phyloP scores from a whole-genome alignment of 352 stramenopile species.

The Pythium apleroticum region DNA sequence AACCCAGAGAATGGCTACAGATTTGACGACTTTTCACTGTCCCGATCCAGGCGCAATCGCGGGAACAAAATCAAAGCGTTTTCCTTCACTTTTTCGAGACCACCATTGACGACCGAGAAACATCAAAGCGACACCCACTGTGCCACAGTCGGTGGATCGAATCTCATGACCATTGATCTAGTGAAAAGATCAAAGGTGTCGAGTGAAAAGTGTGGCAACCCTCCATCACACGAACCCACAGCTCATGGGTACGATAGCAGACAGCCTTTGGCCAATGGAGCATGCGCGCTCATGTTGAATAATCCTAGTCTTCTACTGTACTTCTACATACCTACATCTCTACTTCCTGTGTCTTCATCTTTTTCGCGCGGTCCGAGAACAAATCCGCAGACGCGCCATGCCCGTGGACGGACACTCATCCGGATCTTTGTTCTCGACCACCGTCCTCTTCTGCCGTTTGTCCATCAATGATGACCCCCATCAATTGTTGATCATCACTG shows the following conservation, averaged over 20 bases:
- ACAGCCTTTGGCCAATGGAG: slow-evolving; percentile 1
- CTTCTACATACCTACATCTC: neutral
- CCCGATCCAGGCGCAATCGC: too few relatives aligned
- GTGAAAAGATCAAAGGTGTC: too few relatives aligned
- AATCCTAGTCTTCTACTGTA: neutral
- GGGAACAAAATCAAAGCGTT: neutral
- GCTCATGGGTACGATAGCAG: too few relatives aligned
- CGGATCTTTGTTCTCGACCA: neutral
- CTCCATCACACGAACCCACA: too few relatives aligned
- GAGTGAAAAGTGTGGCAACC: too few relatives aligned
- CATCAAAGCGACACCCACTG: too few relatives aligned
- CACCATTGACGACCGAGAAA: too few relatives aligned
- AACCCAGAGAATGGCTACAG: slow-evolving; percentile 21
- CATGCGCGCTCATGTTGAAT: neutral
- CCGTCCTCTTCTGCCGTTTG: neutral
- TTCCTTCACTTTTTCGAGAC: too few relatives aligned
- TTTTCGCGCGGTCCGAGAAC: neutral
- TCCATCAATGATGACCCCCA: neutral
- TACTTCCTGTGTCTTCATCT: neutral
- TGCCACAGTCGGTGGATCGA: too few relatives aligned
- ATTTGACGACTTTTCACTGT: neutral
- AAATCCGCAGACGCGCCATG: neutral
- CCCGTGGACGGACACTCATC: too few relatives aligned
- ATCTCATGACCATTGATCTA: too few relatives aligned
- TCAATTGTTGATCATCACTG: neutral